Base-by-base conservation (phyloP, 805 yeast genomes). In the Ogataea dorogensis region DNA sequence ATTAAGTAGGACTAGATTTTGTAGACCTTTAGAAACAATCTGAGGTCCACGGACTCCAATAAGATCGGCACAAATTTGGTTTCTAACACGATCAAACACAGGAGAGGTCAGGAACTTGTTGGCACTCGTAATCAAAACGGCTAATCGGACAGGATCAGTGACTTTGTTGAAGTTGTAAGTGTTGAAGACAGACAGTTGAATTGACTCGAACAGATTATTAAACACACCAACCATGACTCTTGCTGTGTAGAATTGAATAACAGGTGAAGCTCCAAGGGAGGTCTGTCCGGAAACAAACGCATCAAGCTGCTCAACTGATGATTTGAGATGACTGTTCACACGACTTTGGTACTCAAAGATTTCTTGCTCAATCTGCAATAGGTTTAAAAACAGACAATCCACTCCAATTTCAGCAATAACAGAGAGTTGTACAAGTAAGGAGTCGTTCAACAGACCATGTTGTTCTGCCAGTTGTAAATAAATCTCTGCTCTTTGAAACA, bases 41-140 rank as follows among this genome's bases (percentile, higher is more conserved):
- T 71, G 71, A 2, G 68, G 49, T 2, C 42, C 29, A 33, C 65
- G 67, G 2, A 73, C 59, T 1, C 87, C 86, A 29, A 82, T 62
- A 14, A 83, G 53, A 47, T 81, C 87, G 1, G 89, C 76, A 10
- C 79, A 78, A n/a, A 75, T 62, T 37, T 68, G 67, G 44, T 79
- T 82, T 45, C 88, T 70, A 7, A 75, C 46, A 40, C 79, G 68
- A 12, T 72, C 79, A 21, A 75, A 64, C 23, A 63, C 59, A 0
- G 59, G 40, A 7, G 68, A 53, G 0, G 59, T 34, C 1, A 67
- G 49, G 21, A 70, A 54, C 18, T 67, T 68, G 7, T 61, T 58
- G 5, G 64, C 43, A 2, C 64, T 50, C 1, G 62, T 43, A 1
- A 68, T 21, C 6, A 71, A 50, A 8, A 75, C 56, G 2, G 67